Percentiles rank a stretch among this genome's conserved stretches.
phyloP scores from a whole-genome alignment of 495 filamentous ascomycete genomes.

The Podospora anserina region DNA sequence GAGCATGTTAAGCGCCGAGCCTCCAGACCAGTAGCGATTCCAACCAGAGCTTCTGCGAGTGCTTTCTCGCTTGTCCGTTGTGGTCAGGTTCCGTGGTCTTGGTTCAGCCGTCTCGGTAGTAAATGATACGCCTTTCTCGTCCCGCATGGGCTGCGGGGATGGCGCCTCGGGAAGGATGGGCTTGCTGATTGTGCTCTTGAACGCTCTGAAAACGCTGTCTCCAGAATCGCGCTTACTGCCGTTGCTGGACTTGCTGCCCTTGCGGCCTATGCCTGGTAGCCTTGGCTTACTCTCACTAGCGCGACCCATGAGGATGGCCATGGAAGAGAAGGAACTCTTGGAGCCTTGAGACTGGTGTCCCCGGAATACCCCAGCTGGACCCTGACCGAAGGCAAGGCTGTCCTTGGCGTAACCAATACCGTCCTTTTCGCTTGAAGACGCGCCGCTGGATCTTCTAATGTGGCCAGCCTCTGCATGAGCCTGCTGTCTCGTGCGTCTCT shows the following conservation, averaged over 20 bases:
- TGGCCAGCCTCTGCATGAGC: constrained; percentile 46
- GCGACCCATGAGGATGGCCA: constrained; percentile 56
- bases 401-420: constrained; percentile 51
- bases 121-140: constrained; percentile 45
- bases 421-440: constrained; percentile 50
- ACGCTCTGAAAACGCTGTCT: constrained; percentile 50
- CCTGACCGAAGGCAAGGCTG: constrained; percentile 50
- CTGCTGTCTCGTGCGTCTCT: constrained; percentile 51
- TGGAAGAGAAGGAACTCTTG: constrained; percentile 51
- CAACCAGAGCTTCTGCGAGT: constrained; percentile 55
- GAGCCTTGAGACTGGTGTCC: constrained; percentile 48
- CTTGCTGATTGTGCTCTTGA: constrained; percentile 54
- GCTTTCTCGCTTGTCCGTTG: constrained; percentile 24
- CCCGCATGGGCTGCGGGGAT: constrained; percentile 23
- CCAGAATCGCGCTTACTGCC: constrained; percentile 48
- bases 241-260: constrained; percentile 47
- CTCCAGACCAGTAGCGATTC: constrained; percentile 60
- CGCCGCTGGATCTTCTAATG: constrained; percentile 49
- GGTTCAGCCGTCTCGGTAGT: constrained; percentile 36
- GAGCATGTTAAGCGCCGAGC: constrained; percentile 50
- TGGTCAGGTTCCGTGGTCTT: constrained; percentile 33
- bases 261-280: constrained; percentile 36
- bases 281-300: constrained; percentile 40
- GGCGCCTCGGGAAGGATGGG: constrained; percentile 44
- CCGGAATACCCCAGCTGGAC: constrained; percentile 34